A percentile compares a stretch with the other conserved stretches of the same genome.
phyloP scores from a whole-genome alignment of 148 eudicot genomes.

The Fagopyrum esculentum region DNA sequence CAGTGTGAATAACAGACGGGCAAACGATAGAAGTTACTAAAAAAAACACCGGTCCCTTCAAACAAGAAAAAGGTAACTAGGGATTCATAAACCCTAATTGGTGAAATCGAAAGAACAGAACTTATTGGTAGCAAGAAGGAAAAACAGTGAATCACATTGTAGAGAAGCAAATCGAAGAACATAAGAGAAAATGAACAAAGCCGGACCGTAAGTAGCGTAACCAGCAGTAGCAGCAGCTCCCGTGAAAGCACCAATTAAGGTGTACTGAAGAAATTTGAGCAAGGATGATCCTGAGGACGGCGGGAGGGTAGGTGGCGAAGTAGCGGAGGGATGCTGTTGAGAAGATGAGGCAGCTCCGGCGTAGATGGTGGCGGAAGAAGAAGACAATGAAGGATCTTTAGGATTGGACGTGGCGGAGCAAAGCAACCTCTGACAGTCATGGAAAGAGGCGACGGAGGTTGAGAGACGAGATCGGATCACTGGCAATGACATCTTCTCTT shows the following conservation, averaged over 20 bases:
- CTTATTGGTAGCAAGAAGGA: not conserved
- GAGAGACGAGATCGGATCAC: slow-evolving; percentile 13
- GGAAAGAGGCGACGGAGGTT: slow-evolving; percentile 7
- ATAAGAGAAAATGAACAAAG: not conserved
- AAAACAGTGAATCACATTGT: not conserved
- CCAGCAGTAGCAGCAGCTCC: slow-evolving; percentile 24
- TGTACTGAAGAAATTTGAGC: slow-evolving; percentile 15
- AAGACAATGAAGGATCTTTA: not conserved
- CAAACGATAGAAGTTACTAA: not conserved
- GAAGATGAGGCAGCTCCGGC: slow-evolving; percentile 10
- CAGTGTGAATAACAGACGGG: not conserved
- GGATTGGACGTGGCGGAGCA: slow-evolving; percentile 9
- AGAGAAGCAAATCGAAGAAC: not conserved
- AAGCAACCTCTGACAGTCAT: slow-evolving; percentile 2
- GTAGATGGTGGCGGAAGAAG: slow-evolving; percentile 2
- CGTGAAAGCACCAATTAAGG: slow-evolving; percentile 17
- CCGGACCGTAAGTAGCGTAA: slow-evolving; percentile 31
- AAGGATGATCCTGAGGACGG: not conserved
- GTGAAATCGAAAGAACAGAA: not conserved
- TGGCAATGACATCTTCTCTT: slow-evolving; percentile 11
- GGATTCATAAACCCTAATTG: not conserved
- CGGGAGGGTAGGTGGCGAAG: not conserved
- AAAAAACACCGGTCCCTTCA: not conserved
- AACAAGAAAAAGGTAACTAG: not conserved
- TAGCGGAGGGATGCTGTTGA: not conserved